Base-by-base conservation (phyloP, 495 filamentous ascomycete species). In the Penicillium odoratum region DNA sequence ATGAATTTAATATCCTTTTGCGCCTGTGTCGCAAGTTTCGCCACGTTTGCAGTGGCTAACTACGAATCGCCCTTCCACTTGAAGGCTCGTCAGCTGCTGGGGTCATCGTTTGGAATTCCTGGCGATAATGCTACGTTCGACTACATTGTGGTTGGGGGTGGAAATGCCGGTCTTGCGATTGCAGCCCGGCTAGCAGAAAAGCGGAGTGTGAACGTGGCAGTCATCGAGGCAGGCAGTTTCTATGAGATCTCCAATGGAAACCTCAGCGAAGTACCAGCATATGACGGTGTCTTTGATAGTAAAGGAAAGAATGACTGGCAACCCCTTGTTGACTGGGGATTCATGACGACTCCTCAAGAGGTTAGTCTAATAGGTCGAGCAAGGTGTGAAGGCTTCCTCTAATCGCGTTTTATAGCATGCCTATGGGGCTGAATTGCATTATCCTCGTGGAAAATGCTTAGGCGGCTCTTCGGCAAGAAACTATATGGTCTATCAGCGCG, bases 201-300 rank as follows among this genome's bases (percentile, higher is more conserved):
- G 26, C 60, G 61, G 3, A 29, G 55, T 15, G 53, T 62, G 16
- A 63, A 45, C 18, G 73, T 80, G 3, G 77, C 74, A 11, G 73
- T 85, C 6, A 63, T 85, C 33, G 83, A 85, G 65, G 81, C 82
- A 6, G 82, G 82, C 10, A 70, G 73, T 1, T 78, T 81, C 56
- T 84, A 83, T 55, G 73, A 83, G 56, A n/a, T n/a, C n/a, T 48
- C 73, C 42, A 79, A 74, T 60, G 72, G 78, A 30, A 83, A 84
- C 56, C 56, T 66, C 7, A 77, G 70, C 43, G 56, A 65, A 25
- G 67, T 84, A 11, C 81, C 81, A 4, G 34, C 5, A 36, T 36
- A 36, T 9, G 70, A 52, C 13, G 73, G 67, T 31, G 59, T 47
- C 13, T 58, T 62, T n/a, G 57, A 15, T 16, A n/a, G n/a, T n/a